Base-by-base conservation (phyloP, 164 flowering plant genomes). In the Vitis rupestris region DNA sequence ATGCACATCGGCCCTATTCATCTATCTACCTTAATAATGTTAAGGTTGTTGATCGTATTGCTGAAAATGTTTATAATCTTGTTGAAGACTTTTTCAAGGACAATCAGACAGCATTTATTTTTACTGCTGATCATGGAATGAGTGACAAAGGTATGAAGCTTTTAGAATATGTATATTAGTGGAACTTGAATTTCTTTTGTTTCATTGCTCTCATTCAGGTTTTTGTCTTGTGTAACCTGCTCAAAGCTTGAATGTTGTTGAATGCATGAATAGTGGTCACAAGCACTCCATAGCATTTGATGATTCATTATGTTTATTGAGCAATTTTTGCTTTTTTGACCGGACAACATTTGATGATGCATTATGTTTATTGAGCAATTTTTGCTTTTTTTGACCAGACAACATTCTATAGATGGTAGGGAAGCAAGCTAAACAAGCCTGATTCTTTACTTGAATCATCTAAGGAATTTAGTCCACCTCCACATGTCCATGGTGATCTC, bases 91-190 rank as follows among this genome's bases (percentile, higher is more conserved):
- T 86, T 82, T 94, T 80, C 89, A 82, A 81, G 82, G 99, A 94
- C 84, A 89, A 92, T 65, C 86, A 67, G 16, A 94, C 99, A 65
- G 87, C 99, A 59, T 94, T 88, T 77, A 75, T 94, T 68, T 94
- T 94, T 75, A 92, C 99, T n/a, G 99, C 99, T 67, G 99, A 94
- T 80, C 99, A 94, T 85, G 99, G 99, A 74, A 94, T 94, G 97
- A 88, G 91, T 66, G 99, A 94, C 84, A 92, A 94, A 94, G 99
- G 99, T 94, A 57, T 13, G 80, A 54, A 66, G 61, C 50, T 52
- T 66, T 72, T 65, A 50, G 17, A 61, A 30, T 59, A 23, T 58
- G 59, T 74, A 37, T 59, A 48, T 30, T 8, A 44, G 27, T 44
- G 60, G 11, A 49, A 12, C 31, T 51, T 37, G 47, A 61, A 10